Evolutionary conservation across 2,329 filamentous ascomycete genomes (phyloP).

Genomic region (Cryphonectria nitschkei): DNA sequence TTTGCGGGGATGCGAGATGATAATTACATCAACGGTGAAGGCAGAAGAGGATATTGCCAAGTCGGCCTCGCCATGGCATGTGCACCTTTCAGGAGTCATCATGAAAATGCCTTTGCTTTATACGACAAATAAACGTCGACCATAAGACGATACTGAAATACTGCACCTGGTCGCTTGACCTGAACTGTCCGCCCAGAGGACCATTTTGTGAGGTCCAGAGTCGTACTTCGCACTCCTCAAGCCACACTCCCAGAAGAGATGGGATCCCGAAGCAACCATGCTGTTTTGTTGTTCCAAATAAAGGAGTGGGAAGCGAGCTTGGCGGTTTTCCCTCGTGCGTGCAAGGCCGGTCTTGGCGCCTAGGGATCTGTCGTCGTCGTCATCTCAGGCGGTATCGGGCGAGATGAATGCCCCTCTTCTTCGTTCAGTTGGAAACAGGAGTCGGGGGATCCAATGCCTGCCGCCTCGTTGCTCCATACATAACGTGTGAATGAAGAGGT

Average conservation of each 20-base stretch:
- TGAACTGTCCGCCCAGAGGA: neutral
- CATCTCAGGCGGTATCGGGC: neutral
- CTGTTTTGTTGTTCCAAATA: neutral
- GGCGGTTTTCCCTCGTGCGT: neutral
- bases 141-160: neutral
- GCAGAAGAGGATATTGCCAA: neutral
- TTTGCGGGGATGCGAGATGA: neutral
- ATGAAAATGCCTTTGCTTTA: neutral
- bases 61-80: neutral
- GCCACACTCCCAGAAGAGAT: neutral
- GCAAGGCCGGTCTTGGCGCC: neutral
- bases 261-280: neutral
- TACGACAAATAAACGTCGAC: neutral
- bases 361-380: neutral
- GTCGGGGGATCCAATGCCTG: neutral
- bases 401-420: neutral
- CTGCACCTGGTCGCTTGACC: neutral
- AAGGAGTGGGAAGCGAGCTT: neutral
- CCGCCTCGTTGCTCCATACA: neutral
- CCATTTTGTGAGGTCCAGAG: neutral
- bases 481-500: neutral
- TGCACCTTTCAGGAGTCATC: no score
- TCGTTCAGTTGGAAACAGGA: slow-evolving; percentile 1
- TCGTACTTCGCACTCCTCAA: neutral
- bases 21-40: no score